Percentiles rank a stretch among this genome's conserved stretches.
These are phyloP conservation scores for Umbelopsis sp. DNA, from an alignment of 192 early-diverging fungal species.

Conservation along the genomic window DNA sequence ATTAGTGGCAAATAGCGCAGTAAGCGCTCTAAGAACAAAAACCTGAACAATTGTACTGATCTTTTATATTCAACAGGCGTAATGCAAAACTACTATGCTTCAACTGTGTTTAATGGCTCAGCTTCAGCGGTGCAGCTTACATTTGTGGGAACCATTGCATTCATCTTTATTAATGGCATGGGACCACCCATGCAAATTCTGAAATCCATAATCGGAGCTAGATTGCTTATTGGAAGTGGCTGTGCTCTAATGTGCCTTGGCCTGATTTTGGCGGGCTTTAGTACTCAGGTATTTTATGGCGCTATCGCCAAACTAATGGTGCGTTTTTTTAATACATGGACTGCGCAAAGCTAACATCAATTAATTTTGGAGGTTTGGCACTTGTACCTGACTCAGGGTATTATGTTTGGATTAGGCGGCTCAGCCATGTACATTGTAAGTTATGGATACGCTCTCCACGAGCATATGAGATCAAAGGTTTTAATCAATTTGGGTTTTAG, in stretches of 20 bases:
- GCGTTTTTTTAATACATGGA: too few relatives aligned
- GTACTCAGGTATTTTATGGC: conserved; percentile 19
- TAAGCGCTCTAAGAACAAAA: neutral
- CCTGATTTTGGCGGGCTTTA: conserved; percentile 28
- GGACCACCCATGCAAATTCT: conserved; percentile 25
- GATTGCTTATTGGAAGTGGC: neutral
- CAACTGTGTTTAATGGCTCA: neutral
- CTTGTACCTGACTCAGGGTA: conserved; percentile 49
- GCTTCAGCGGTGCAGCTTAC: conserved; percentile 18
- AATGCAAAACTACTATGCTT: conserved; percentile 32
- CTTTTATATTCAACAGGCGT: conserved; percentile 13
- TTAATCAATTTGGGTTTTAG: conserved; percentile 6
- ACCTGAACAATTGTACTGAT: neutral
- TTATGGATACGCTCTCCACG: neutral
- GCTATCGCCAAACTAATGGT: too few relatives aligned
- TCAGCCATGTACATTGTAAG: conserved; percentile 33
- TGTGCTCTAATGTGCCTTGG: conserved; percentile 17
- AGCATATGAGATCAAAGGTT: neutral
- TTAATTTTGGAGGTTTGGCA: conserved; percentile 40
- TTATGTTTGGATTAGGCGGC: conserved; percentile 45
- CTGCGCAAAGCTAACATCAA: too few relatives aligned
- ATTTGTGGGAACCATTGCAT: conserved; percentile 30
- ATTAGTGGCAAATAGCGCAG: too few relatives aligned
- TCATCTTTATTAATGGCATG: conserved; percentile 29
- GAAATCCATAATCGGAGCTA: conserved; percentile 4